These are phyloP conservation scores for Chenopodium quinoa DNA, from an alignment of 148 eudicot genomes.

Conservation along the genomic window DNA sequence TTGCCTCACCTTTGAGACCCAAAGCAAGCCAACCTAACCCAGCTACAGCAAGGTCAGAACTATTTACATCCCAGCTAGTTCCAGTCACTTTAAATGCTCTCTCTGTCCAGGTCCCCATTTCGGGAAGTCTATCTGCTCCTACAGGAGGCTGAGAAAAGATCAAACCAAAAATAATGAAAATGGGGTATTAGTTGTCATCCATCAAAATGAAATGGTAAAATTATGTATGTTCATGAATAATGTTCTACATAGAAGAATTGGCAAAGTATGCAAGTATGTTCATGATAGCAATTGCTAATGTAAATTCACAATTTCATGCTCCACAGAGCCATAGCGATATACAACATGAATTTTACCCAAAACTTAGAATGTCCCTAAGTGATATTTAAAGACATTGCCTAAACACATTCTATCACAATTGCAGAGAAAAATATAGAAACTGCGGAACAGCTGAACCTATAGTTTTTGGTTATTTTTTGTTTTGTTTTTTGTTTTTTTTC, in stretches of 20 bases:
- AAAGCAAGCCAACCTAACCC: slow-evolving; percentile 93
- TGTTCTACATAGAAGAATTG: background rate
- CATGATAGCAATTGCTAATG: too few species aligned
- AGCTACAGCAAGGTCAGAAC: slow-evolving; percentile 65
- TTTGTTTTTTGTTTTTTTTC: too few species aligned
- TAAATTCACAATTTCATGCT: too few species aligned
- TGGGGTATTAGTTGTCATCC: background rate
- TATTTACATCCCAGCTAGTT: slow-evolving; percentile 88
- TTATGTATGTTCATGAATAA: background rate
- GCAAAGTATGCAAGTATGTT: background rate
- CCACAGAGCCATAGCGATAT: background rate
- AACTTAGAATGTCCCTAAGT: background rate
- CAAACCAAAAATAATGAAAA: background rate
- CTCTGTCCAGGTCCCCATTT: slow-evolving; percentile 63
- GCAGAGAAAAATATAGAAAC: background rate
- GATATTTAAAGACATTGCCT: background rate
- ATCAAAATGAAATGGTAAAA: background rate
- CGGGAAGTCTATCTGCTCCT: slow-evolving; percentile 57
- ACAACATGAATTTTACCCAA: background rate
- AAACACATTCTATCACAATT: background rate
- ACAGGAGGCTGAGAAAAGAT: slow-evolving; percentile 70
- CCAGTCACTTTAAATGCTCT: slow-evolving; percentile 67
- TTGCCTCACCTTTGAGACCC: slow-evolving; percentile 87
- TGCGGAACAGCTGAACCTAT: too few species aligned
- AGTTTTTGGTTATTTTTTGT: too few species aligned